Evolutionary conservation across 345 rosid genomes (phyloP), one percentile per base, ranked within the genome.

Genomic region (Euphorbia pulcherrima): DNA sequence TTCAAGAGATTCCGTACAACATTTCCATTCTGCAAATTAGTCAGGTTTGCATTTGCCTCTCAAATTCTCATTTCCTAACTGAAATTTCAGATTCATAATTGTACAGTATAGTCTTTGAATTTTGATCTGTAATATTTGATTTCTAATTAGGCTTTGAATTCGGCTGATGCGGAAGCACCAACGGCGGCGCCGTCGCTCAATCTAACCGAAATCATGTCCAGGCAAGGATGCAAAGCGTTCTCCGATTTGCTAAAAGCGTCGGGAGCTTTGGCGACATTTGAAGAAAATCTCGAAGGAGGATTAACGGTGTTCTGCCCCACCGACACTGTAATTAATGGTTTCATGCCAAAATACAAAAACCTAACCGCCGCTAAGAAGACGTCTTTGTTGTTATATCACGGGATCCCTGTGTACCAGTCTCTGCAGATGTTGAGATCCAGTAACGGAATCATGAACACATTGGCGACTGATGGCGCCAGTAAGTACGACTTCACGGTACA

Each of bases 121-220:
- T 59, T n/a, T 4, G 6, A 33, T 14, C n/a, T 17, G 10, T 13
- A 18, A 27, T 24, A 20, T 17, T 47, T 50, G 20, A 14, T 28
- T 12, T 17, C 4, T 40, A 24, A 10, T 20, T 17, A 75, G 79
- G 57, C 65, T 1, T 28, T 75, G 52, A 66, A 75, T 67, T 75
- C 75, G 28, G 60, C 69, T 2, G 79, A 75, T 61, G 79, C 79
- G 2, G 75, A 75, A 48, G 79, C 79, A 55, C 79, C 79, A n/a
- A 61, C 75, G 5, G 71, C 75, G 17, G 75, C 79, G 11, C 79
- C 79, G 37, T 37, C 75, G 29, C 48, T 75, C 0, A 75, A 75
- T 35, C 68, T 75, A 16, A 75, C 79, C 23, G 60, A 61, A 26
- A 71, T 75, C 26, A 24, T 75, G 71, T 28, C 70, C 5, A 65